phyloP scores from a whole-genome alignment of 805 yeast species.

The Schwanniomyces polymorphus region DNA sequence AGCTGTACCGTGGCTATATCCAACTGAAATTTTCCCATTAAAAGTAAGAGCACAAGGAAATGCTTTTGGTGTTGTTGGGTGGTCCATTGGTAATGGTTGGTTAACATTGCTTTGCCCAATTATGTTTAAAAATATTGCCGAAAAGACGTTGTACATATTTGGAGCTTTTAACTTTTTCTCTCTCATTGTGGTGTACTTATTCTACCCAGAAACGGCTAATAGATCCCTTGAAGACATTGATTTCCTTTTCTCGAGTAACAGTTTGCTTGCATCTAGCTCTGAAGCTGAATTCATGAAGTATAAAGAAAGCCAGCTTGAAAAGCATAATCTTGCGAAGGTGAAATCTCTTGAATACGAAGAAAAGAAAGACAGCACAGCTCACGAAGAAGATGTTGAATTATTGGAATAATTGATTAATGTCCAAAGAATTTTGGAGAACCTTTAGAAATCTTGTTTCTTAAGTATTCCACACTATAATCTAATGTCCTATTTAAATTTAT shows the following conservation, averaged over 20 bases:
- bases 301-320: background rate
- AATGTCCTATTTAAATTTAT: too few relatives aligned
- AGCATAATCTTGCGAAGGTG: background rate
- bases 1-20: slow-evolving; percentile 55
- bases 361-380: background rate
- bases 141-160: slow-evolving; percentile 46
- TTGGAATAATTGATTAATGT: background rate
- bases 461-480: too few relatives aligned
- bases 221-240: slow-evolving; percentile 13
- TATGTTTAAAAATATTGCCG: slow-evolving; percentile 48
- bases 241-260: slow-evolving; percentile 23
- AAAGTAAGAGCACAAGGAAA: slow-evolving; percentile 37
- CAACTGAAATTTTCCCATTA: slow-evolving; percentile 60
- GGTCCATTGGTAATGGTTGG: slow-evolving; percentile 33
- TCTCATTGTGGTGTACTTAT: slow-evolving; percentile 7
- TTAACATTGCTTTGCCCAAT: slow-evolving; percentile 38
- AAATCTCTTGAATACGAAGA: background rate
- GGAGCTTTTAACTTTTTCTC: slow-evolving; percentile 31
- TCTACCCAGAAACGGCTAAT: slow-evolving; percentile 6
- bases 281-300: slow-evolving; percentile 3
- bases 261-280: slow-evolving; percentile 5
- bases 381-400: background rate
- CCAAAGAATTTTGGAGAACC: too few relatives aligned
- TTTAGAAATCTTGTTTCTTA: too few relatives aligned
- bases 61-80: slow-evolving; percentile 28